A percentile compares a stretch with the other conserved stretches of the same genome.
phyloP scores from a whole-genome alignment of 2,329 filamentous ascomycete species.

The Penicillium sp. region DNA sequence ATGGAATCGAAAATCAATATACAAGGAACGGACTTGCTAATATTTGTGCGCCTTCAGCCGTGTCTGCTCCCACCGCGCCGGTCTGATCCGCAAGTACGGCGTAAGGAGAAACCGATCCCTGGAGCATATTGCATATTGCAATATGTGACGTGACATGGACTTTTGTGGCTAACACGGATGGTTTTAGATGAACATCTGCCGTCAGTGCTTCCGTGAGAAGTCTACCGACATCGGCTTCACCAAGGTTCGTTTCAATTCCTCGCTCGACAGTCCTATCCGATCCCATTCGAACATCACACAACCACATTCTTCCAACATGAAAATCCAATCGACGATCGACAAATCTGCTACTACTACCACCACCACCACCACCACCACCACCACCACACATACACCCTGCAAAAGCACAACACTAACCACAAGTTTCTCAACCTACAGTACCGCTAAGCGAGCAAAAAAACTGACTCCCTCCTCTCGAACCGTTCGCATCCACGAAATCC shows the following conservation, averaged over 20 bases:
- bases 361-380: not conserved
- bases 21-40: conserved; percentile 30
- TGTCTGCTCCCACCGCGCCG: conserved; percentile 90
- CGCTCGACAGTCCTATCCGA: not conserved
- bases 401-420: conserved; percentile 18
- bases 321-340: not conserved
- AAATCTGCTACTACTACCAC: not conserved
- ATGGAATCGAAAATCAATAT: conserved; percentile 16
- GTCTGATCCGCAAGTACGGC: conserved; percentile 99
- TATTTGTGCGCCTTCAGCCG: conserved; percentile 54
- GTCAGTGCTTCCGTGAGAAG: conserved; percentile 70
- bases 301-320: not conserved
- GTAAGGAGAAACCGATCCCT: conserved; percentile 30
- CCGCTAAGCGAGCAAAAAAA: conserved; percentile 34
- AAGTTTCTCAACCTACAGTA: conserved; percentile 25
- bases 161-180: conserved; percentile 22
- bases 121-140: not conserved
- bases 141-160: conserved; percentile 7
- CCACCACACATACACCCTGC: not conserved
- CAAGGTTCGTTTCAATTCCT: conserved; percentile 55
- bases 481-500: conserved; percentile 35
- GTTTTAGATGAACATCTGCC: conserved; percentile 57
- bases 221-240: conserved; percentile 66
- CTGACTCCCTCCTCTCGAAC: conserved; percentile 28
- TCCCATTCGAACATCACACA: not conserved